Base-by-base conservation (phyloP, 2,329 filamentous ascomycete genomes). In the Sclerotinia borealis region DNA sequence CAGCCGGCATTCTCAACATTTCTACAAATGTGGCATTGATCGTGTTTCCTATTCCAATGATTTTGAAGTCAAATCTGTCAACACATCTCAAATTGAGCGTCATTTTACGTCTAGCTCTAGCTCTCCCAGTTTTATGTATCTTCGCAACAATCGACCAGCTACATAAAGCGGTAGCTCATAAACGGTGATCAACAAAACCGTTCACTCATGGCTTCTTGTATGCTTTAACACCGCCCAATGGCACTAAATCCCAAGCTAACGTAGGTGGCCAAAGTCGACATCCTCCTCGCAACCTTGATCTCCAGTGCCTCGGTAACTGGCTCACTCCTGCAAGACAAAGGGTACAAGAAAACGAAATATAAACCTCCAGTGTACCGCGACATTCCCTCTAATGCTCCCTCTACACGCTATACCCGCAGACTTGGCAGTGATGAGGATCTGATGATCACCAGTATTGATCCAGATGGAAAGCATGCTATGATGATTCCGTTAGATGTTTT, bases 251-350 rank as follows among this genome's bases (percentile, higher is more conserved):
- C 9, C 22, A 34, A 31, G 34, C 60, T 63, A 50, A 63, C 51
- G 36, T 11, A 49, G 9, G n/a, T n/a, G n/a, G 17, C 34, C 17
- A 3, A 19, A 63, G 60, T 95, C 34, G 93, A 98, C 73, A 88
- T 97, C 7, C 82, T 98, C 1, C 91, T 93, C 58, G 91, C 92
- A 13, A 91, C 93, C 0, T 85, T 87, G 1, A 89, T 93, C 1
- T 90, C 93, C n/a, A 99, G 98, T 73, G 87, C 89, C 9, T 82
- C 97, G 25, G 91, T 97, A 0, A 84, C 98, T 11, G 92, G 92
- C 17, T 96, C 92, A 0, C 96, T 98, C 70, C 86, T 97, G 36
- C 85, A 93, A 17, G 93, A 97, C 73, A 85, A 91, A 59, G 95
- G 93, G 31, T 80, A 92, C 59, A 98, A 98, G 80, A 96, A 95